Base-by-base conservation (phyloP, 139 green algal species). In the Gonium pectorale region DNA sequence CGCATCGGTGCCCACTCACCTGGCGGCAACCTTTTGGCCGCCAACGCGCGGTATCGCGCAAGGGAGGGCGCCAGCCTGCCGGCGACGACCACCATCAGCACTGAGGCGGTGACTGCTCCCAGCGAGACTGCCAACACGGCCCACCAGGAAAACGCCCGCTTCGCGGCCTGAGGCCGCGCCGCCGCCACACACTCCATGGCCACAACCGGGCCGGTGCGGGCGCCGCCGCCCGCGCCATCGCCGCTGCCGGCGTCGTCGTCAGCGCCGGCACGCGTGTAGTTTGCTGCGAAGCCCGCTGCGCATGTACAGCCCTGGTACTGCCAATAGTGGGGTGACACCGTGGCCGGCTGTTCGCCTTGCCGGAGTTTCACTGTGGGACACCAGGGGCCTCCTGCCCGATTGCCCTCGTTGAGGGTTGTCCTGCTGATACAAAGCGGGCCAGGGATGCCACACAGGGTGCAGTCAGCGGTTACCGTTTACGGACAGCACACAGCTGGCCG, bases 11-110 rank as follows among this genome's bases (percentile, higher is more conserved):
- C 3, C 6, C 9, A 6, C 59, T 24, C 63, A 84, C 78, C 78
- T 9, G 78, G 78, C 33, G 78, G 78, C 43, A 67, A 11, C 19
- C 78, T 62, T 63, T 62, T 77, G 68, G 33, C 44, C n/a, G 41
- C 41, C 8, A 41, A 43, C 6, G 43, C 68, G 8, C 68, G 43
- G 68, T 77, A 77, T 15, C 68, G 41, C 68, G 27, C 68, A 8
- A 77, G 27, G 17, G 68, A 77, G 24, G 43, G 68, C 68, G 5
- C 68, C 68, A 77, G 40, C n/a, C 44, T 29, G 27, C 68, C 11
- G 1, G 29, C 43, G 3, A 27, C 43, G 43, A 62, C 4, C n/a
- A 60, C 0, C 43, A 60, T 29, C 44, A 29, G 29, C 43, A 46
- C 68, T 17, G 68, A 27, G 5, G 41, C 11, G 43, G 26, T 43